A percentile compares a stretch with the other conserved stretches of the same genome.
Conservation (phyloP, 169 alveolate genomes). For the Perkinsus olseni region DNA sequence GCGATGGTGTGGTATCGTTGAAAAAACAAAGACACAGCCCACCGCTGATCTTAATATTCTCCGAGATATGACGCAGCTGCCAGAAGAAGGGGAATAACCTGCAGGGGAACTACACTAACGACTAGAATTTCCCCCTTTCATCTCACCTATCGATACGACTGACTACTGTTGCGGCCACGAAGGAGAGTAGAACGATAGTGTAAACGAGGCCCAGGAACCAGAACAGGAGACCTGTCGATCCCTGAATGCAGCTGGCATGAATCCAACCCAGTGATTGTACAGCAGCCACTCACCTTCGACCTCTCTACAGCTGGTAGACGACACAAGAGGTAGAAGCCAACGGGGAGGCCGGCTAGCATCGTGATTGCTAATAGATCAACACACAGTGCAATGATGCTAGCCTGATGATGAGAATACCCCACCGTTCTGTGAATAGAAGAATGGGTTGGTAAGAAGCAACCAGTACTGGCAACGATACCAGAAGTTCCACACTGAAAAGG, state of each 20-base stretch:
- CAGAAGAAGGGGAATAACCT: no score
- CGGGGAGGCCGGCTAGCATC: background rate
- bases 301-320: background rate
- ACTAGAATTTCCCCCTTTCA: background rate
- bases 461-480: background rate
- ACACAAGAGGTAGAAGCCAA: background rate
- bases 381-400: no score
- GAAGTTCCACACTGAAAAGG: background rate
- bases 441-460: background rate
- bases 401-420: background rate
- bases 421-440: background rate
- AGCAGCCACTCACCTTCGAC: background rate
- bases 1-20: no score
- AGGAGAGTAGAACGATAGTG: background rate
- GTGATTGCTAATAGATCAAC: background rate
- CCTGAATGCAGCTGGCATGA: background rate
- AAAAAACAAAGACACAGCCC: background rate
- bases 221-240: background rate
- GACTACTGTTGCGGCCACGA: background rate
- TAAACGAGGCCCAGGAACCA: background rate
- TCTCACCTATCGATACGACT: background rate
- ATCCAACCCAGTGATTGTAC: background rate
- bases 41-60: no score
- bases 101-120: no score
- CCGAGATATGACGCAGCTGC: no score